Evolutionary conservation across 2,329 filamentous ascomycete species (phyloP).

Genomic region (Aspergillus transmontanensis): DNA sequence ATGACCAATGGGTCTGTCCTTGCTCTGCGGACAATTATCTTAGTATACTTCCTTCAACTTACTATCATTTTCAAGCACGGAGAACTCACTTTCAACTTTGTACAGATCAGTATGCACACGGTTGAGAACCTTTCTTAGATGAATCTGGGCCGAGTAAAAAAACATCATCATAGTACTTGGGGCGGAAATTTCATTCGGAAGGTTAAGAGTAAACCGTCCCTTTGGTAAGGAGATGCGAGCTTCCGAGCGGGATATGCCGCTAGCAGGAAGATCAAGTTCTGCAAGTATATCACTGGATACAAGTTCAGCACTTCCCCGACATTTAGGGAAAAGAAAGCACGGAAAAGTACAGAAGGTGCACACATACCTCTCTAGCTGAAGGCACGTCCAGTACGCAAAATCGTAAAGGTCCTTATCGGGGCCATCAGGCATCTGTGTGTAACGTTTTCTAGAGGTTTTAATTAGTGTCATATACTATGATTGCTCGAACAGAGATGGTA

Average conservation of each 20-base stretch:
- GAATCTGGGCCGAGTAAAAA: constrained; percentile 64
- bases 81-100: constrained; percentile 39
- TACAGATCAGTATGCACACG: constrained; percentile 59
- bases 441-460: constrained; percentile 32
- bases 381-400: constrained; percentile 87
- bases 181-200: constrained; percentile 35
- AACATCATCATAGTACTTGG: constrained; percentile 51
- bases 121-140: constrained; percentile 60
- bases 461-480: constrained; percentile 8
- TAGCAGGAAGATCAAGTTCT: constrained; percentile 70
- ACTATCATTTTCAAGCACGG: background rate
- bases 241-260: constrained; percentile 61
- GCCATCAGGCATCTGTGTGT: constrained; percentile 33
- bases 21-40: constrained; percentile 20
- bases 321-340: background rate
- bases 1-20: constrained; percentile 40
- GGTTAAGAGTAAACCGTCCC: constrained; percentile 35
- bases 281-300: constrained; percentile 78
- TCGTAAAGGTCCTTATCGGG: constrained; percentile 63
- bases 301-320: background rate
- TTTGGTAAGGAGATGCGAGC: constrained; percentile 45
- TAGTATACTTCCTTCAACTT: background rate
- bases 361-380: constrained; percentile 82
- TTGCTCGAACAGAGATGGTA: background rate
- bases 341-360: no score